Conservation (phyloP, 805 yeast species). For the Grigorovia yakushimaensis region DNA sequence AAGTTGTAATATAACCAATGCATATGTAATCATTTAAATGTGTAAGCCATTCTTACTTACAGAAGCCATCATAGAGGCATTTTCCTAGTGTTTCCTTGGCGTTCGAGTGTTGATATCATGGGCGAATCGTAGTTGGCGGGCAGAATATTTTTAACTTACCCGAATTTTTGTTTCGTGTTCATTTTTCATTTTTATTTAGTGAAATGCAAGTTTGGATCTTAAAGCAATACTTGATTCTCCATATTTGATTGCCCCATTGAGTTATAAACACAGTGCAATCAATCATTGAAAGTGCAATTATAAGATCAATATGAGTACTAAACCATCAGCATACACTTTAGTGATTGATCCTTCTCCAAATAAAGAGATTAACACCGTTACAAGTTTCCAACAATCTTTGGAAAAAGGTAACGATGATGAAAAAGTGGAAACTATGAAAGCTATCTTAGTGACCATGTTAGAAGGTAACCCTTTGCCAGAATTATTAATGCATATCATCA, state of each 20-base stretch:
- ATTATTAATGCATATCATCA: constrained; percentile 88
- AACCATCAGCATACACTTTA: constrained; percentile 56
- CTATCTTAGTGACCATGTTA: constrained; percentile 73
- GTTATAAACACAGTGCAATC: background rate
- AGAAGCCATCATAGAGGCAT: no score
- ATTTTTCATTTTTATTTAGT: background rate
- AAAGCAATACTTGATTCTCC: background rate
- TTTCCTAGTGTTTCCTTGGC: no score
- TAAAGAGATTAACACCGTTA: constrained; percentile 45
- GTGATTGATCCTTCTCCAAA: constrained; percentile 68
- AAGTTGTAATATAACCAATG: background rate
- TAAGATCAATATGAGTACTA: constrained; percentile 4
- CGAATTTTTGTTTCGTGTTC: background rate
- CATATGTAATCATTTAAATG: background rate
- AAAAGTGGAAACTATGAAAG: constrained; percentile 84
- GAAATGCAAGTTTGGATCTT: background rate
- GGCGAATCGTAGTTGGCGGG: background rate
- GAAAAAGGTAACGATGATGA: constrained; percentile 86
- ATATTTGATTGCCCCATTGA: background rate
- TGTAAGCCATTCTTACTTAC: no score
- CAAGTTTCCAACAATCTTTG: constrained; percentile 65
- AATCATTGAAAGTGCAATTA: background rate
- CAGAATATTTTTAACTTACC: background rate
- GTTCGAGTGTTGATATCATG: background rate
- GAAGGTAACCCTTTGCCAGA: constrained; percentile 92